Evolutionary conservation across 23 red algal genomes (phyloP), one percentile per base, ranked within the genome.

Genomic region (Agarophyton chilense): DNA sequence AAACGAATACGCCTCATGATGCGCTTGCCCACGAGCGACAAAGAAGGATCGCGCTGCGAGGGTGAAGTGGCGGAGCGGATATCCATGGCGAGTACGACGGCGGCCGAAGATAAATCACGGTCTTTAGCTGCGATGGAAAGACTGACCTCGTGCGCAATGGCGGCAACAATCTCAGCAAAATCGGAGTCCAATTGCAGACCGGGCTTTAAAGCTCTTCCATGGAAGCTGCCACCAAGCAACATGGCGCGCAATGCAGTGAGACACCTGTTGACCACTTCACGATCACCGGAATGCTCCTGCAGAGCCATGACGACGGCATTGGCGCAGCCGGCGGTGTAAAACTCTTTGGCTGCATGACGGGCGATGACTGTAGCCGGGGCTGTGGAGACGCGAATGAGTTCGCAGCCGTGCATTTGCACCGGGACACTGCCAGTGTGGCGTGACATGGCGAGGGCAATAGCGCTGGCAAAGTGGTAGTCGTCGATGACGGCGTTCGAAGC

Each of bases 391-490:
- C 86, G 86, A 34, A 90, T 70, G 35, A 77, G 58, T 39, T 90
- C 86, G 21, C 86, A 90, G 36, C 86, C 86, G 26, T 74, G 65
- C 52, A 90, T 71, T 45, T 90, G 86, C 10, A 90, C 86, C 22
- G 72, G 70, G 10, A 70, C 18, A 77, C 57, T 25, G 22, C 52
- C 10, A 29, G 53, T 41, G 36, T 90, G 86, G 26, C 65, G 58
- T 2, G 72, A 61, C 86, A 90, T 90, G 12, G 86, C 82, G 51
- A 72, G 62, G 46, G 62, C 67, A 25, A 87, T 63, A 29, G 82
- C 49, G 52, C 67, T 57, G 4, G 82, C 82, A 72, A 87, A 87
- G 3, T 68, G 82, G 22, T 87, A 65, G 51, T 87, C 82, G 44
- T 66, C 67, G 45, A 87, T 87, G 51, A 58, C 62, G 49, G 82